Evolutionary conservation across 805 yeast species (phyloP), one percentile per base, ranked within the genome.

Genomic region (Teunomyces kruisii): DNA sequence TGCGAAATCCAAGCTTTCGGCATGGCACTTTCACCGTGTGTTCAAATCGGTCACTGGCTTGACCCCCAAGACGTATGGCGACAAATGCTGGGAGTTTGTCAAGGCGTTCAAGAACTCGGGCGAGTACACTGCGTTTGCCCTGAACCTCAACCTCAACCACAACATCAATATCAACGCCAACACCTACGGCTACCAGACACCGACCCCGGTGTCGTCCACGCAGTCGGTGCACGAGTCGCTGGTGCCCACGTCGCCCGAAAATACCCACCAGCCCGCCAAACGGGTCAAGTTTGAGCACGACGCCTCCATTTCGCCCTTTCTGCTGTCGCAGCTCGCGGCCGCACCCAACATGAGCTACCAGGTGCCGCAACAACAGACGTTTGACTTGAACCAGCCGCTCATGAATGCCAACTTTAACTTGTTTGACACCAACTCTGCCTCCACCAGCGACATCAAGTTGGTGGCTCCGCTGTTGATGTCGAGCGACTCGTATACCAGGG

Each of bases 1-100:
- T 7, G 83, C 88, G 15, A 86, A 88, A 59, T 83, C 90, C 8
- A 85, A 85, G 53, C 75, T 89, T 47, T 80, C 88, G 9, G 94
- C 96, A 19, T 89, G 96, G 96, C 96, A 89, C 65, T 89, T 89
- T 65, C 96, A 89, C 70, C 73, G 96, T 42, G 96, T 89, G 17
- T 89, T 89, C 73, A 85, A 89, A 64, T 79, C 84, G 44, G 87
- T 88, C 49, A 86, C 95, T 4, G 92, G 95, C 2, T 75, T 88
- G 47, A 88, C 96, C 1, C 96, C 96, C 17, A 87, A 88, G 69
- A 84, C 88, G 6, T 88, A 88, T 57, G 96, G 96, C 42, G 96
- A 88, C 58, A 81, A 83, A 50, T 86, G 96, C 59, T 84, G 80
- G 73, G 83, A 79, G 50, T 81, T 38, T 13, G 33, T 44, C 15